Conservation (phyloP, 345 rosid species). For the Acer saccharum region DNA sequence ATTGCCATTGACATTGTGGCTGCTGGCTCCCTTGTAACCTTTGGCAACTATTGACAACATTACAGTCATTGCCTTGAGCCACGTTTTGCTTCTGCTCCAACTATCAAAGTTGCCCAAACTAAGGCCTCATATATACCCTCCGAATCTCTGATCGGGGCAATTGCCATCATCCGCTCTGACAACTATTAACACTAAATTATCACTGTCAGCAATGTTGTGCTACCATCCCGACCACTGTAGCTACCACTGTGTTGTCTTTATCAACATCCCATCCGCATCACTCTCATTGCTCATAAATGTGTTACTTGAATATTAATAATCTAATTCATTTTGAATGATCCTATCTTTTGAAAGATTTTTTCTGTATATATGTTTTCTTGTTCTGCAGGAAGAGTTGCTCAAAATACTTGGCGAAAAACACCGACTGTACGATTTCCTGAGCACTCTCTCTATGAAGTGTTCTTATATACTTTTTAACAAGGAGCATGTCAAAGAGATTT, state of each 20-base stretch:
- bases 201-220: not conserved
- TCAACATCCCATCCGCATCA: not conserved
- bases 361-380: not conserved
- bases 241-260: not conserved
- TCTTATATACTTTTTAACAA: conserved; percentile 84
- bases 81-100: not conserved
- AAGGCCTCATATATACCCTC: not conserved
- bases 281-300: not conserved
- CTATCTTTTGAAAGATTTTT: not conserved
- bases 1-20: not conserved
- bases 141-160: not conserved
- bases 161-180: not conserved
- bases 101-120: not conserved
- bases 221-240: not conserved
- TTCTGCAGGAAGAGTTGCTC: conserved; percentile 88
- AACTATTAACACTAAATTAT: not conserved
- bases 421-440: conserved; percentile 77
- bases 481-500: conserved; percentile 84
- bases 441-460: conserved; percentile 81
- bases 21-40: not conserved
- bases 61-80: not conserved
- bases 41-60: not conserved
- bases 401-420: conserved; percentile 90
- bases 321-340: not conserved
- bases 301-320: not conserved